Conservation (phyloP, 2,329 filamentous ascomycete genomes). For the Orbilia oligospora region DNA sequence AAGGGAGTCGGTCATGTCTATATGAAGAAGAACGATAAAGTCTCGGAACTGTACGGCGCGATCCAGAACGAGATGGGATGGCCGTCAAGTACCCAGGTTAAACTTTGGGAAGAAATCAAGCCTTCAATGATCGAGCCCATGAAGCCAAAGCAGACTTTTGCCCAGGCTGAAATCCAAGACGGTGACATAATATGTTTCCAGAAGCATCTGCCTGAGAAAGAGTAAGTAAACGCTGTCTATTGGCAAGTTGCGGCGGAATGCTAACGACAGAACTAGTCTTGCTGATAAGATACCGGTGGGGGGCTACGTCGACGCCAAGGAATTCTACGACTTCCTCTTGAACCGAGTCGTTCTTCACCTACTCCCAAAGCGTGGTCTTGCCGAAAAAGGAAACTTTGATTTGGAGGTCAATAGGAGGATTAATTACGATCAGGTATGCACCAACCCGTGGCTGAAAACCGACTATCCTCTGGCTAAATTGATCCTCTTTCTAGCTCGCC, state of each 20-base stretch:
- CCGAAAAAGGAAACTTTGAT: conserved; percentile 75
- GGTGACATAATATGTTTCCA: conserved; percentile 98
- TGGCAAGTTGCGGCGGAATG: neutral
- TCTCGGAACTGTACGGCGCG: conserved; percentile 82
- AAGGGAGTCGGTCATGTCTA: conserved; percentile 86
- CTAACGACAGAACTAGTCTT: conserved; percentile 62
- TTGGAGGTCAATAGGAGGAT: conserved; percentile 88
- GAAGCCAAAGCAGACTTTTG: conserved; percentile 90
- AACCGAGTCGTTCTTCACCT: conserved; percentile 87
- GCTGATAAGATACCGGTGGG: conserved; percentile 65
- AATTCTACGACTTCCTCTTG: conserved; percentile 93
- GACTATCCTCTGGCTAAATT: neutral
- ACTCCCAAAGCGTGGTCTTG: conserved; percentile 74
- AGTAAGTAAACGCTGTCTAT: conserved; percentile 63
- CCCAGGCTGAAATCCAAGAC: conserved; percentile 93
- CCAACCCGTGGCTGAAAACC: neutral
- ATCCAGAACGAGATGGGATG: conserved; percentile 89
- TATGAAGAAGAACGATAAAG: conserved; percentile 87
- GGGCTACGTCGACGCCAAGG: conserved; percentile 77
- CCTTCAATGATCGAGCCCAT: conserved; percentile 96
- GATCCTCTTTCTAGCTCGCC: conserved; percentile 70
- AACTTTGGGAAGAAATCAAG: conserved; percentile 97
- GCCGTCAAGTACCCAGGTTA: conserved; percentile 79
- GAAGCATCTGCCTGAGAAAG: conserved; percentile 72
- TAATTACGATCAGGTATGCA: conserved; percentile 79